Percentiles rank a stretch among this genome's conserved stretches.
These are phyloP conservation scores for Rugosomyces carneus DNA, from an alignment of 1,284 basidiomycete genomes.

Conservation along the genomic window DNA sequence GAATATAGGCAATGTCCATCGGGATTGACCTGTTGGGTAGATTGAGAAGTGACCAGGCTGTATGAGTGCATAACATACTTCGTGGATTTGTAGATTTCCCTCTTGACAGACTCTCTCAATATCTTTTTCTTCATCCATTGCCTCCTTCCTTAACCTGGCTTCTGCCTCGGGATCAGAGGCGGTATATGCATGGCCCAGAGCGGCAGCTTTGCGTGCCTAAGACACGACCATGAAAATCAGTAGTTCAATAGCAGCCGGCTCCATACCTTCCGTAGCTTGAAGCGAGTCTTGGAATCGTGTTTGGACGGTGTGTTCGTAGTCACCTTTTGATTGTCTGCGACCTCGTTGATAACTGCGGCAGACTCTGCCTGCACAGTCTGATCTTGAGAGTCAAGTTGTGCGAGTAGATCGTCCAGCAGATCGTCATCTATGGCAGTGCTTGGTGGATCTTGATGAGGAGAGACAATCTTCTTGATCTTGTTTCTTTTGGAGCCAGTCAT, in stretches of 20 bases:
- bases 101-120: slow-evolving; percentile 67
- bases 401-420: slow-evolving; percentile 66
- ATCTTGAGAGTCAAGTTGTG: slow-evolving; percentile 64
- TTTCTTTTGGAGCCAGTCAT: slow-evolving; percentile 34
- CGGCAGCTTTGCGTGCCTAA: slow-evolving; percentile 75
- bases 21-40: slow-evolving; percentile 66
- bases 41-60: neutral
- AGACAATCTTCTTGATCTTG: slow-evolving; percentile 45
- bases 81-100: slow-evolving; percentile 61
- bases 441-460: slow-evolving; percentile 22
- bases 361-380: slow-evolving; percentile 43
- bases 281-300: slow-evolving; percentile 66
- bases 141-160: slow-evolving; percentile 62
- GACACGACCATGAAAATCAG: neutral
- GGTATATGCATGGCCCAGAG: slow-evolving; percentile 53
- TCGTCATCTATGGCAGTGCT: slow-evolving; percentile 39
- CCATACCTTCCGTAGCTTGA: slow-evolving; percentile 74
- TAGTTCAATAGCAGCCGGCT: slow-evolving; percentile 1
- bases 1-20: slow-evolving; percentile 96
- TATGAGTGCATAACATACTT: slow-evolving; percentile 43
- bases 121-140: slow-evolving; percentile 65
- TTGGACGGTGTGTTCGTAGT: slow-evolving; percentile 36
- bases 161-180: slow-evolving; percentile 58
- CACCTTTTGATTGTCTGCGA: slow-evolving; percentile 36
- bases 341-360: slow-evolving; percentile 41